Evolutionary conservation across 495 filamentous ascomycete genomes (phyloP).

Genomic region (Tricharina praecox): DNA sequence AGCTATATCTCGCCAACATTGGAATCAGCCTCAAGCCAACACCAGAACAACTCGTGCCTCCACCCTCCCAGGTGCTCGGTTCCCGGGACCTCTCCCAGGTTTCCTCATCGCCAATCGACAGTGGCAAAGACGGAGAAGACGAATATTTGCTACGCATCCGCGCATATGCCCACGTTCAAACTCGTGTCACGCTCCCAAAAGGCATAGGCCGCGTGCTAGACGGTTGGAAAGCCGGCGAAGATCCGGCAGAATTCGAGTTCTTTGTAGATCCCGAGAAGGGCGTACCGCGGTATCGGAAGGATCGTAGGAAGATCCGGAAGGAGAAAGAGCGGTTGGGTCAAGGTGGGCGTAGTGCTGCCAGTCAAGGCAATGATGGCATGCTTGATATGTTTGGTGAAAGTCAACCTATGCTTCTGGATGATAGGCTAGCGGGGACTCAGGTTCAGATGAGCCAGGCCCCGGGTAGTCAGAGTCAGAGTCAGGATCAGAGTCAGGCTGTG

Average conservation of each 20-base stretch:
- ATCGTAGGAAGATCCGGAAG: neutral
- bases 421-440: neutral
- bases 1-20: conserved; percentile 13
- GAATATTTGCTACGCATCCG: conserved; percentile 16
- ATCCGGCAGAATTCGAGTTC: conserved; percentile 13
- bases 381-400: neutral
- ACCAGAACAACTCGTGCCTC: conserved; percentile 2
- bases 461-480: neutral
- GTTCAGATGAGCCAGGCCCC: conserved; percentile 10
- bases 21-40: conserved; percentile 11
- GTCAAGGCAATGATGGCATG: neutral
- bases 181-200: conserved; percentile 8
- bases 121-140: neutral
- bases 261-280: conserved; percentile 4
- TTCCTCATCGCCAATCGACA: neutral
- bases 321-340: neutral
- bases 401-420: neutral
- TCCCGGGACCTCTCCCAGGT: too few species aligned
- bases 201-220: conserved; percentile 8
- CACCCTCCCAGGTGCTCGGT: neutral
- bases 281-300: conserved; percentile 1
- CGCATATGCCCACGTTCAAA: conserved; percentile 17
- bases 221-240: conserved; percentile 14
- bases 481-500: neutral
- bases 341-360: too few species aligned